Evolutionary conservation across 768 basidiomycete genomes (phyloP).

Genomic region (Phallus indusiatus): DNA sequence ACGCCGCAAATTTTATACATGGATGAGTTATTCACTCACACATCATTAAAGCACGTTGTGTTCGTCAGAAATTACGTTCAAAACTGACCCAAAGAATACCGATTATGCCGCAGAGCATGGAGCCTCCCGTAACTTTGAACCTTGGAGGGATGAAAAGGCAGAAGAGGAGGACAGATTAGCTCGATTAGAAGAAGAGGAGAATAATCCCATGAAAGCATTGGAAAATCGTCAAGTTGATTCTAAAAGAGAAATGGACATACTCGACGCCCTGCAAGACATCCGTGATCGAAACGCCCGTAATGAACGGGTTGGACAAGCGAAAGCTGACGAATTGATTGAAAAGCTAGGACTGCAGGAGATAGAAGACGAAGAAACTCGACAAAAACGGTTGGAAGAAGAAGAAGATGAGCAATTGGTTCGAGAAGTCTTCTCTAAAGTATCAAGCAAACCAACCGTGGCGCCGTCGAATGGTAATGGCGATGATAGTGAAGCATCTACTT

Average conservation of each 20-base stretch:
- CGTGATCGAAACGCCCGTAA: conserved; percentile 80
- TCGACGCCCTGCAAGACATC: conserved; percentile 93
- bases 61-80: conserved; percentile 98
- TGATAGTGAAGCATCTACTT: conserved; percentile 4
- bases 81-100: conserved; percentile 97
- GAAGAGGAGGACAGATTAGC: conserved; percentile 76
- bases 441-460: conserved; percentile 1
- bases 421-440: conserved; percentile 75
- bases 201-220: conserved; percentile 94
- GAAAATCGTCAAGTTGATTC: conserved; percentile 90
- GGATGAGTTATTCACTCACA: background rate
- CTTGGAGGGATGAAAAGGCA: conserved; percentile 80
- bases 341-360: conserved; percentile 57
- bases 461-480: background rate
- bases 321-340: conserved; percentile 58
- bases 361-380: conserved; percentile 68
- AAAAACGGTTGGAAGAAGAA: conserved; percentile 63
- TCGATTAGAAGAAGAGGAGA: conserved; percentile 84
- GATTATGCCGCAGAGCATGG: conserved; percentile 93
- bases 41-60: conserved; percentile 64
- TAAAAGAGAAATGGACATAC: conserved; percentile 96
- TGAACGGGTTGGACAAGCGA: conserved; percentile 61
- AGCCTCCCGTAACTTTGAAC: conserved; percentile 95
- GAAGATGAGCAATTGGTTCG: conserved; percentile 90
- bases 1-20: conserved; percentile 29